Evolutionary conservation across 352 stramenopile species (phyloP).

Genomic region (Phytophthora quininea): DNA sequence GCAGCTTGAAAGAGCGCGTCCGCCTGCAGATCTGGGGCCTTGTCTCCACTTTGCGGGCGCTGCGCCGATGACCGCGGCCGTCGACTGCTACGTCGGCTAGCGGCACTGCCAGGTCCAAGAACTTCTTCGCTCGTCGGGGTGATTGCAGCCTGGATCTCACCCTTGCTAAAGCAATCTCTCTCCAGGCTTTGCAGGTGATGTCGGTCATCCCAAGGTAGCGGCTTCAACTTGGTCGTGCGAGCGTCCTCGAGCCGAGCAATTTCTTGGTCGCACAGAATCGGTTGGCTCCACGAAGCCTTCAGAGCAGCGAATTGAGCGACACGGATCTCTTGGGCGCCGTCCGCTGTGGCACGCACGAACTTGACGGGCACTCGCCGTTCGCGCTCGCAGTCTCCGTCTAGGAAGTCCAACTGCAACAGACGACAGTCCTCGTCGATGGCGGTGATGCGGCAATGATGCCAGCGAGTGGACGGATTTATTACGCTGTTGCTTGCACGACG

Average conservation of each 20-base stretch:
- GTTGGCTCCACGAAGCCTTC: conserved; percentile 37
- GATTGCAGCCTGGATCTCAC: no score
- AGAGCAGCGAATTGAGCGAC: conserved; percentile 39
- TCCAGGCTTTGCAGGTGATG: conserved; percentile 19
- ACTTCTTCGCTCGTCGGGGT: background rate
- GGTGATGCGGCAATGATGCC: conserved; percentile 46
- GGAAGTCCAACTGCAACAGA: conserved; percentile 47
- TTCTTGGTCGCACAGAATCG: conserved; percentile 39
- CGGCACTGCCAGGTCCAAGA: background rate
- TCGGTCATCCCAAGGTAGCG: conserved; percentile 20
- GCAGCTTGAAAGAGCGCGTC: conserved; percentile 48
- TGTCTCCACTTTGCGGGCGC: background rate
- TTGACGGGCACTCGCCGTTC: conserved; percentile 46
- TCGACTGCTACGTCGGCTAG: background rate
- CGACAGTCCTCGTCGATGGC: conserved; percentile 28
- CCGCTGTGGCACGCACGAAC: conserved; percentile 38
- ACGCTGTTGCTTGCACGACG: conserved; percentile 18
- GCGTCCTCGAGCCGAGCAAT: conserved; percentile 50
- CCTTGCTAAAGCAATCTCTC: background rate
- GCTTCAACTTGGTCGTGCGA: conserved; percentile 14
- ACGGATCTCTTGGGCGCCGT: conserved; percentile 34
- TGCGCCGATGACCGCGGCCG: conserved; percentile 19
- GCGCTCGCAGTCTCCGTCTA: conserved; percentile 53
- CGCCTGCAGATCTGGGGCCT: background rate
- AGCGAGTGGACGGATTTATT: conserved; percentile 10